These are phyloP conservation scores for Cytospora schulzeri DNA, from an alignment of 2,329 filamentous ascomycete species.

Conservation along the genomic window DNA sequence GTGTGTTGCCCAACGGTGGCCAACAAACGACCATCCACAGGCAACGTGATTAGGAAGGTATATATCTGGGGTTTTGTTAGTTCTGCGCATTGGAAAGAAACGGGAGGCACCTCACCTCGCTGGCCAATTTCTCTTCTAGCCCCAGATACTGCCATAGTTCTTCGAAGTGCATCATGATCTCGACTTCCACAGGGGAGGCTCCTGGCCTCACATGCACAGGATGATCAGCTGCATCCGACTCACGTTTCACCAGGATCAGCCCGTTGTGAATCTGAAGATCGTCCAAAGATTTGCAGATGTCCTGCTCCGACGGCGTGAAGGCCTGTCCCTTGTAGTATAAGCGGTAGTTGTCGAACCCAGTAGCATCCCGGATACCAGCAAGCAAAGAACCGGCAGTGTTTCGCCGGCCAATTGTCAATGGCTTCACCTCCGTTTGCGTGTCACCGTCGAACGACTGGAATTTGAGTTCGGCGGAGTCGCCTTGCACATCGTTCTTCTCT, in stretches of 20 bases:
- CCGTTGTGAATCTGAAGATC: conserved; percentile 69
- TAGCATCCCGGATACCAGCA: conserved; percentile 66
- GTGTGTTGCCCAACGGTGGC: conserved; percentile 57
- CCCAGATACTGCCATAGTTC: conserved; percentile 81
- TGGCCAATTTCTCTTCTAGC: conserved; percentile 69
- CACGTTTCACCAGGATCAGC: conserved; percentile 66
- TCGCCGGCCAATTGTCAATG: conserved; percentile 66
- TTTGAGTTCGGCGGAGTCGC: conserved; percentile 66
- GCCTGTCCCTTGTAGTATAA: conserved; percentile 70
- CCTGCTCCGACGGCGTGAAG: conserved; percentile 62
- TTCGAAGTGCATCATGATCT: conserved; percentile 80
- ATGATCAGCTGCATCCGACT: conserved; percentile 49
- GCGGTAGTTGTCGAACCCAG: conserved; percentile 75
- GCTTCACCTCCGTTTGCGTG: conserved; percentile 60
- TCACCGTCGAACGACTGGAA: conserved; percentile 74
- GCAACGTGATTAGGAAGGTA: conserved; percentile 69
- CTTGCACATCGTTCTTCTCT: conserved; percentile 56
- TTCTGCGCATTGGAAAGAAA: background rate
- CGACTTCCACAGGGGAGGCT: conserved; percentile 69
- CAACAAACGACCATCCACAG: conserved; percentile 65
- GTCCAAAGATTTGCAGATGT: conserved; percentile 63
- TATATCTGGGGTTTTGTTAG: conserved; percentile 56
- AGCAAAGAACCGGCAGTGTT: conserved; percentile 73
- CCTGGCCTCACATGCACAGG: conserved; percentile 51
- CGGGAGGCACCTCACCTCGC: conserved; percentile 54